Evolutionary conservation across 768 basidiomycete species (phyloP), one percentile per base, ranked within the genome.

Genomic region (Lactarius hengduanensis): DNA sequence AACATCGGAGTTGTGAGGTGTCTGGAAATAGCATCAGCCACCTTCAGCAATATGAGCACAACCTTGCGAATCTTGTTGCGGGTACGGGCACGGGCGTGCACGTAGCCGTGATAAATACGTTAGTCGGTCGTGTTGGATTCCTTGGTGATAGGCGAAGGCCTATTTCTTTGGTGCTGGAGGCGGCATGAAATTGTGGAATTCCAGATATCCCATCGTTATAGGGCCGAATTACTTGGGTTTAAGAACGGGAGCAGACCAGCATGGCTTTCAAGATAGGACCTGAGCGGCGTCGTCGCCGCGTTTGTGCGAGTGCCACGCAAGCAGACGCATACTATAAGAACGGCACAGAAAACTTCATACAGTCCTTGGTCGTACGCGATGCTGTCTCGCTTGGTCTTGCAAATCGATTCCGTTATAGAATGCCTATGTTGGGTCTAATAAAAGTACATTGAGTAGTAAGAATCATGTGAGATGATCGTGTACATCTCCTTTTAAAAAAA

Each of bases 361-460:
- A 50, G 47, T 10, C 4, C 4, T 50, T 50, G 22, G 22, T 22
- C 1, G 22, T 53, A 15, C 15, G 5, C 26, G 15, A 28, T 53
- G 22, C n/a, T 4, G 4, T 50, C 47, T 26, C 11, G 47, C 22
- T n/a, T 50, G 22, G 11, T 50, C 50, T 26, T 53, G 50, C 50
- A 15, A 50, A 28, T 26, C 13, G 11, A 15, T 16, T 53, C 50
- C 26, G 50, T 53, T 50, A 26, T 53, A 53, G 50, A 26, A 53
- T 53, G 26, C 22, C 50, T 53, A n/a, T 50, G 50, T 53, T 59
- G 57, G 30, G 26, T 55, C 43, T 60, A 36, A 61, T 54, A 47
- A 41, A 60, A 56, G 34, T 59, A 64, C 57, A 64, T 54, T 26
- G 38, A 20, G 57, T 63, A 28, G 30, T 36, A 15, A 40, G 61